Conservation (phyloP, 768 basidiomycete species). For the Suillus variegatus region DNA sequence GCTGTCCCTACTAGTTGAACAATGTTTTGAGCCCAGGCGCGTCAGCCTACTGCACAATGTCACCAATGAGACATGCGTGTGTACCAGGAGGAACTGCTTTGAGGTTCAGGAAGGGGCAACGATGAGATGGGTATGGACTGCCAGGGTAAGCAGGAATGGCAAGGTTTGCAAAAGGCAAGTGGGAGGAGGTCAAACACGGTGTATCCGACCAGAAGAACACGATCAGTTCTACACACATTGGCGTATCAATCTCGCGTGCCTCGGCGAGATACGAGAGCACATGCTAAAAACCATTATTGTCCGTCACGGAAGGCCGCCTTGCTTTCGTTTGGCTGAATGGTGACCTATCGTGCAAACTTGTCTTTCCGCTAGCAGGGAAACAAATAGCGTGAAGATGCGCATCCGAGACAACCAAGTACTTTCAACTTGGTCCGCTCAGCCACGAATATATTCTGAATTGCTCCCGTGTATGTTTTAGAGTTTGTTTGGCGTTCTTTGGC, state of each 20-base stretch:
- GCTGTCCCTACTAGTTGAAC: constrained; percentile 55
- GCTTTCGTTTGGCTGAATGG: constrained; percentile 72
- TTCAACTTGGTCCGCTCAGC: neutral
- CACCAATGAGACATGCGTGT: constrained; percentile 68
- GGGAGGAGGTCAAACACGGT: constrained; percentile 5
- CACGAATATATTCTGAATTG: neutral
- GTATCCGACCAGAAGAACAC: constrained; percentile 42
- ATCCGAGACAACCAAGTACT: neutral
- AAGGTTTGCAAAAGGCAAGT: constrained; percentile 25
- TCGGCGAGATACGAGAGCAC: constrained; percentile 80
- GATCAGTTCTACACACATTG: constrained; percentile 90
- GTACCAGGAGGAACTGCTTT: constrained; percentile 52
- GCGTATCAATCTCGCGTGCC: constrained; percentile 81
- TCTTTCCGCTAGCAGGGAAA: constrained; percentile 24
- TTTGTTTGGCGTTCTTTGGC: constrained; percentile 8
- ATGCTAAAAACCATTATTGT: constrained; percentile 86
- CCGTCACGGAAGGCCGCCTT: constrained; percentile 80
- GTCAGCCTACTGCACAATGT: constrained; percentile 67
- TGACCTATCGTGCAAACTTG: constrained; percentile 64
- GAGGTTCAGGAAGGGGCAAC: constrained; percentile 81
- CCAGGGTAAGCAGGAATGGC: constrained; percentile 90
- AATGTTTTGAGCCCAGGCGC: constrained; percentile 67
- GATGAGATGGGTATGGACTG: constrained; percentile 83
- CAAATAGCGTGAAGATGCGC: neutral
- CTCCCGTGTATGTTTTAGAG: neutral